phyloP scores from a whole-genome alignment of 768 basidiomycete genomes.

The Mycena floridula region DNA sequence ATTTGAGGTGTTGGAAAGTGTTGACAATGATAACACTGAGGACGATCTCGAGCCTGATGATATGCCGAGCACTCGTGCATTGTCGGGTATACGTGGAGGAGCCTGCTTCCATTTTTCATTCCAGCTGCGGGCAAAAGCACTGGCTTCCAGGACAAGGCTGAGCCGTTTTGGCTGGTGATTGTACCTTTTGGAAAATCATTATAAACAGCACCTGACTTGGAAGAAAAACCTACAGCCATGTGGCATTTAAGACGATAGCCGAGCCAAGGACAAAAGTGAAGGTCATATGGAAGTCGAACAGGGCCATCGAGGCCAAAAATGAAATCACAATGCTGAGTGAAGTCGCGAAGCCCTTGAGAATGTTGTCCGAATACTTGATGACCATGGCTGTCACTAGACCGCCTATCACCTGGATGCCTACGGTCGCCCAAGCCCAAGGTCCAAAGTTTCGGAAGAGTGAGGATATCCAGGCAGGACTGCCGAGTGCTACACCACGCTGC shows the following conservation, averaged over 20 bases:
- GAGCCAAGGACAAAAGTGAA: constrained; percentile 83
- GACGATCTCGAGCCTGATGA: neutral
- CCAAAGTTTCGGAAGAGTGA: constrained; percentile 82
- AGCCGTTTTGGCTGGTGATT: constrained; percentile 53
- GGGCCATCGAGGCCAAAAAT: constrained; percentile 84
- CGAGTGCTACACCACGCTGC: constrained; percentile 21
- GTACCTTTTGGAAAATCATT: too few species aligned
- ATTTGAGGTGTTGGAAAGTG: neutral
- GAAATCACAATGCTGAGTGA: constrained; percentile 91
- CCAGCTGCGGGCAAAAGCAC: constrained; percentile 11
- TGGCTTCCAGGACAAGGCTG: constrained; percentile 7
- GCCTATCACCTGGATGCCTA: constrained; percentile 84
- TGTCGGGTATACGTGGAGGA: neutral
- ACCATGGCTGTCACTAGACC: constrained; percentile 90
- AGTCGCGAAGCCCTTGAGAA: constrained; percentile 92
- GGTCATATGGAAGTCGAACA: constrained; percentile 88
- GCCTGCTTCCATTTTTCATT: constrained; percentile 11
- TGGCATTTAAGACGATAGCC: constrained; percentile 76
- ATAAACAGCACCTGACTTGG: too few species aligned
- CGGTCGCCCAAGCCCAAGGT: constrained; percentile 87
- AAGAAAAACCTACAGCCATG: too few species aligned
- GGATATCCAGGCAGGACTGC: constrained; percentile 29
- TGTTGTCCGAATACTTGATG: constrained; percentile 92
- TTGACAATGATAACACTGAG: neutral
- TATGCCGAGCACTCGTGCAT: neutral